phyloP scores from a whole-genome alignment of 2,329 filamentous ascomycete genomes.

The Nannizzia gypsea region DNA sequence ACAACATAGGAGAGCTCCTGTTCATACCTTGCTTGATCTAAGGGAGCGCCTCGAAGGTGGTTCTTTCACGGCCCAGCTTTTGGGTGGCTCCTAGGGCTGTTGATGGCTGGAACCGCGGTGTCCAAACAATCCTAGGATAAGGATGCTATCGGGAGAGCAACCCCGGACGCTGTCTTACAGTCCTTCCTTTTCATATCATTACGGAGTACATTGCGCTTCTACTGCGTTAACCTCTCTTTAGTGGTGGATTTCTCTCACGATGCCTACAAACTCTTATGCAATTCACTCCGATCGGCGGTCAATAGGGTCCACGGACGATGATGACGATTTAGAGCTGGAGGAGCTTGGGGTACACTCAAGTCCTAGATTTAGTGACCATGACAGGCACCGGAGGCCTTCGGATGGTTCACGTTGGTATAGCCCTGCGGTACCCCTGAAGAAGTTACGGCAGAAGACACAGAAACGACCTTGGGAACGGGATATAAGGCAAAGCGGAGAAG shows the following conservation, averaged over 20 bases:
- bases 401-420: conserved; percentile 20
- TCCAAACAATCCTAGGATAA: background rate
- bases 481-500: conserved; percentile 18
- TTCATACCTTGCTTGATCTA: too few relatives aligned
- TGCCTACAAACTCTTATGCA: conserved; percentile 21
- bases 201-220: background rate
- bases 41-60: background rate
- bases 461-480: conserved; percentile 28
- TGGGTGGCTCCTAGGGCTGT: background rate
- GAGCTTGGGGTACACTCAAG: conserved; percentile 32
- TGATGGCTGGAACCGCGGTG: background rate
- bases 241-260: background rate
- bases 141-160: background rate
- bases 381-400: conserved; percentile 11
- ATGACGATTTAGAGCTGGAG: conserved; percentile 36
- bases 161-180: background rate
- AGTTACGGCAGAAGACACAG: conserved; percentile 40
- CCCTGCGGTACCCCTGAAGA: conserved; percentile 36
- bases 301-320: conserved; percentile 24
- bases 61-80: background rate
- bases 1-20: too few relatives aligned
- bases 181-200: background rate
- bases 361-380: conserved; percentile 16
- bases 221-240: background rate
- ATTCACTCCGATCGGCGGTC: conserved; percentile 23